A percentile compares a stretch with the other conserved stretches of the same genome.
Conservation (phyloP, 805 yeast genomes). For the Ogataea pignaliae region DNA sequence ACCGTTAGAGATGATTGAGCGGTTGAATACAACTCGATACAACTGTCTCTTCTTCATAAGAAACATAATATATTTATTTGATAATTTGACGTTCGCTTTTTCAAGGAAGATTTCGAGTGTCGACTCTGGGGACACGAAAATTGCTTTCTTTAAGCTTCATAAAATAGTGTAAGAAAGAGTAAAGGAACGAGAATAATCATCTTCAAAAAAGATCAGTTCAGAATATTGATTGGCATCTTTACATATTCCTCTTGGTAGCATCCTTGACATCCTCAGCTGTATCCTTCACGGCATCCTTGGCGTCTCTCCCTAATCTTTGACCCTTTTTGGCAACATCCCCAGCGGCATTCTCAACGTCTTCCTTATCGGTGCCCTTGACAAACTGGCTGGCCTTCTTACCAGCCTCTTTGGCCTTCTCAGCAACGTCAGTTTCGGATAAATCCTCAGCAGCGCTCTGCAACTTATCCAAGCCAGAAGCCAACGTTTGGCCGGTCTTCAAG, state of each 20-base stretch:
- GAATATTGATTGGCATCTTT: too few relatives aligned
- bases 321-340: background rate
- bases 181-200: too few relatives aligned
- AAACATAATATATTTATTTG: background rate
- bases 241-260: background rate
- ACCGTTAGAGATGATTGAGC: slow-evolving; percentile 12
- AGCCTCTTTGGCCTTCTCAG: slow-evolving; percentile 12
- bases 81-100: too few relatives aligned
- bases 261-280: slow-evolving; percentile 2
- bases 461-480: slow-evolving; percentile 32
- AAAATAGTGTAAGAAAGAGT: background rate
- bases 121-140: background rate
- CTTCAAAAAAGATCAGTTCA: too few relatives aligned
- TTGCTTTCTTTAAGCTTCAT: background rate
- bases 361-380: background rate
- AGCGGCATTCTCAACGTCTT: slow-evolving; percentile 1
- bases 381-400: background rate
- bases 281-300: slow-evolving; percentile 9
- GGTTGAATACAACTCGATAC: background rate
- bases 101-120: background rate
- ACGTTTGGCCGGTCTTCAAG: slow-evolving; percentile 35
- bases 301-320: background rate
- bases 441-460: slow-evolving; percentile 32
- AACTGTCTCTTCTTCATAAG: background rate
- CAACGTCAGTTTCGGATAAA: slow-evolving; percentile 19